Evolutionary conservation across 805 yeast genomes (phyloP), one percentile per base, ranked within the genome.

Genomic region (Metschnikowia koreensis): DNA sequence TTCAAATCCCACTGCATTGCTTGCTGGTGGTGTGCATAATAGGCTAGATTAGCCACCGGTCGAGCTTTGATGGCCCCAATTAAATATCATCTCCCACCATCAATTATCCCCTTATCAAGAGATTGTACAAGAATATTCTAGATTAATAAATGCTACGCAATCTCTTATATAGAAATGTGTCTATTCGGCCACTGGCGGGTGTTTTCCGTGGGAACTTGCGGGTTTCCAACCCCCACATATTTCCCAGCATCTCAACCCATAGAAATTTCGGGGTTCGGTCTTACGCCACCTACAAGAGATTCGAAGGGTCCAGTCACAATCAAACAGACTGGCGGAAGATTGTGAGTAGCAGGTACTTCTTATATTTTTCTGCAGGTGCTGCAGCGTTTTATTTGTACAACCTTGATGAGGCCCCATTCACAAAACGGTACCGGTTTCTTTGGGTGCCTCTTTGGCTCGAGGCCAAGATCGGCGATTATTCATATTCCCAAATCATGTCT

Each of bases 331-430:
- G 57, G 28, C 42, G 50, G 10, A 46, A 48, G 5, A 41, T 69
- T 4, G 51, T 72, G n/a, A 51, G 51, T 39, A 67, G 58, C 50
- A 57, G 68, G 44, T 60, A 59, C 31, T 50, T 62, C 73, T 45
- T 80, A 75, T 65, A 71, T 75, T 29, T 46, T 22, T 48, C 51
- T 9, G 59, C 52, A 11, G 66, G 59, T 1, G 13, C 54, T 16
- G 57, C 45, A 2, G 61, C 53, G 13, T 62, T 65, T 47, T 64
- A 65, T 52, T 38, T 59, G 37, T 65, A 65, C 58, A 75, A 85
- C 31, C 71, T 89, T 31, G 87, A 91, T 56, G 80, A 81, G 57
- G 97, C 96, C 0, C 97, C 97, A 0, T 85, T 86, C 27, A 84
- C 96, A 1, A 81, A 83, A 33, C 73, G 98, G 46, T 70, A 62